Base-by-base conservation (phyloP, 2,329 filamentous ascomycete genomes). In the Hypoxylon sp. region DNA sequence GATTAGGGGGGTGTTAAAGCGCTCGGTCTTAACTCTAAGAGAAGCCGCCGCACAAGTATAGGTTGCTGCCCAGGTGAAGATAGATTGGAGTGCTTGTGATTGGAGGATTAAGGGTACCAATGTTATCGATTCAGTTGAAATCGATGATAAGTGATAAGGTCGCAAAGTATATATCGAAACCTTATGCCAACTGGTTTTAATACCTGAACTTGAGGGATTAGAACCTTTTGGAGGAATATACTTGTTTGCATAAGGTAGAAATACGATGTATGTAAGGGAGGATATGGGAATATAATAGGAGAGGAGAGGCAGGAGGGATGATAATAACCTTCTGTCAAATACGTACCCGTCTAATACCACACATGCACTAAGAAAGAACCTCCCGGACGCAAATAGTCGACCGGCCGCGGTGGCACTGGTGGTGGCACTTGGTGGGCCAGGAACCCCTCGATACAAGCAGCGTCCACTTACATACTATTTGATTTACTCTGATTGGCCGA, bases 361-460 rank as follows among this genome's bases (percentile, higher is more conserved):
- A n/a, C n/a, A n/a, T n/a, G 57, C 62, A 50, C 63, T 59, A 64
- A n/a, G 48, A 52, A 60, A 41, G 48, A 58, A 38, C 46, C 46
- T 60, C 63, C 62, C 65, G 52, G 60, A 60, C 52, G 63, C 63
- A 60, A 65, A 61, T 65, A 68, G 65, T 68, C 52, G 65, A 67
- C 68, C 52, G 65, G 68, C 38, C 67, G 63, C 52, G 32, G 64
- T 65, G 63, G 63, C 51, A 61, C 57, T 49, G 59, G 61, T 58
- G 41, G 64, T 67, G 56, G 67, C 63, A 67, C 60, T 67, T 62
- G 57, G 64, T 68, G 68, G 65, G 23, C 62, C 65, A 45, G 68
- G 63, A 67, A 59, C 68, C 68, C 68, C 65, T 68, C 65, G 65
- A 68, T 60, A 66, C 59, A 66, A 65, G 64, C 61, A 58, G 67